These are phyloP conservation scores for Coemansia aciculifera DNA, from an alignment of 192 early-diverging fungal species.

Conservation along the genomic window DNA sequence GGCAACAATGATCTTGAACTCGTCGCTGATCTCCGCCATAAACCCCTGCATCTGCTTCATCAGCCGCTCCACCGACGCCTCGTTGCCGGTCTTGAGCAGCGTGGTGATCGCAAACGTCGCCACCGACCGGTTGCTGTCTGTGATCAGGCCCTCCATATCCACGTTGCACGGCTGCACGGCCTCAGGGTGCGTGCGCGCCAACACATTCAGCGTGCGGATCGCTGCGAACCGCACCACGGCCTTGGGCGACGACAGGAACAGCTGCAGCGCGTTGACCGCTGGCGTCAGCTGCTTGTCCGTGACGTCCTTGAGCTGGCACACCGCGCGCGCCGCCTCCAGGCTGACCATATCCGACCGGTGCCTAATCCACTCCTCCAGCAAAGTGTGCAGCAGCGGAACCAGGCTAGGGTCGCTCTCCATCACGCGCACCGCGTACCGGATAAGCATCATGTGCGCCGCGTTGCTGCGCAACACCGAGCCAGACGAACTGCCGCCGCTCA, in stretches of 20 bases:
- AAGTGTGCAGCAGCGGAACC: constrained; percentile 65
- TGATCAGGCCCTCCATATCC: constrained; percentile 97
- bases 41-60: constrained; percentile 99
- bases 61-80: constrained; percentile 93
- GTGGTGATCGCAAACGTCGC: constrained; percentile 99
- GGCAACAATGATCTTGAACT: constrained; percentile 99
- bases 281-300: constrained; percentile 84
- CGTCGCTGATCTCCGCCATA: constrained; percentile 97
- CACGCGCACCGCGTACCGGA: constrained; percentile 88
- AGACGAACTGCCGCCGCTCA: constrained; percentile 57
- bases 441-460: constrained; percentile 87
- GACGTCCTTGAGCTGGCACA: constrained; percentile 86
- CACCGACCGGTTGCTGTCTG: constrained; percentile 94
- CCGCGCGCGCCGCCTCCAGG: constrained; percentile 94
- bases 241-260: constrained; percentile 92
- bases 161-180: constrained; percentile 94
- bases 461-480: constrained; percentile 71
- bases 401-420: constrained; percentile 76
- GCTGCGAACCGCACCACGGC: constrained; percentile 93
- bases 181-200: constrained; percentile 86
- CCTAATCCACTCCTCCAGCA: constrained; percentile 86
- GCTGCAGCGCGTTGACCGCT: constrained; percentile 90
- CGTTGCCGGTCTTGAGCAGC: constrained; percentile 97
- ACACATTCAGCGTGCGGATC: constrained; percentile 92
- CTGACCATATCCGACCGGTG: constrained; percentile 99